Evolutionary conservation across 1,284 basidiomycete genomes (phyloP).

Genomic region (Apiotrichum laibachii): DNA sequence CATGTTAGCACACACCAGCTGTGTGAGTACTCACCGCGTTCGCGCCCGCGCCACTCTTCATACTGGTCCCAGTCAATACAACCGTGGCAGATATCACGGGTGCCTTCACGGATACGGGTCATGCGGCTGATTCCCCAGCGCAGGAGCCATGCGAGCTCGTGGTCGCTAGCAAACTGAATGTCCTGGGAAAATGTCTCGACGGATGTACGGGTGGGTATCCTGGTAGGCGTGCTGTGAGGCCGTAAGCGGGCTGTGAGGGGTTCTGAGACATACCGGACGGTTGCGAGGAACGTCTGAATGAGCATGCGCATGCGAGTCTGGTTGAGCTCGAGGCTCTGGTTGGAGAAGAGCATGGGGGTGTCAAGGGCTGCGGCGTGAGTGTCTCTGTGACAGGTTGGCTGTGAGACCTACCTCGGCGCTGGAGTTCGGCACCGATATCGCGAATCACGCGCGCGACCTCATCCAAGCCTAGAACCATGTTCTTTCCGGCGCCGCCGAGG

Average conservation of each 20-base stretch:
- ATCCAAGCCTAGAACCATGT: conserved; percentile 63
- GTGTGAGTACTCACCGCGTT: conserved; percentile 60
- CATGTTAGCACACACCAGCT: not conserved
- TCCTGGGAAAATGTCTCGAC: conserved; percentile 65
- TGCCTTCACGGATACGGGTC: conserved; percentile 56
- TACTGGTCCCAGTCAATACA: conserved; percentile 75
- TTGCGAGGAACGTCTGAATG: conserved; percentile 66
- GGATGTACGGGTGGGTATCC: conserved; percentile 19
- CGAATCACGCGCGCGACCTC: conserved; percentile 68
- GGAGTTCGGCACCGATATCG: conserved; percentile 68
- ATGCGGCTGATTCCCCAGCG: conserved; percentile 78
- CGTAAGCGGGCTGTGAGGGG: conserved; percentile 10
- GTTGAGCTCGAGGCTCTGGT: conserved; percentile 76
- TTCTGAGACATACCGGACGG: conserved; percentile 33
- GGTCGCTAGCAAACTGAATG: conserved; percentile 71
- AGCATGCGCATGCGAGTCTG: conserved; percentile 67
- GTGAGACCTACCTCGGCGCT: conserved; percentile 55
- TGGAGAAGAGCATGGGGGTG: conserved; percentile 84
- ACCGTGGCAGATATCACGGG: conserved; percentile 65
- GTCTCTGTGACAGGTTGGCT: too few species aligned
- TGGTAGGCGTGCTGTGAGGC: conserved; percentile 57
- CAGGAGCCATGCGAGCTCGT: conserved; percentile 79
- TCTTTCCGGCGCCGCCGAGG: conserved; percentile 34
- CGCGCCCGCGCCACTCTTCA: conserved; percentile 68
- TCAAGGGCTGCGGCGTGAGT: conserved; percentile 60